These are phyloP conservation scores for Teratosphaeria pseudoeucalypti DNA, from an alignment of 2,329 filamentous ascomycete species.

Conservation along the genomic window DNA sequence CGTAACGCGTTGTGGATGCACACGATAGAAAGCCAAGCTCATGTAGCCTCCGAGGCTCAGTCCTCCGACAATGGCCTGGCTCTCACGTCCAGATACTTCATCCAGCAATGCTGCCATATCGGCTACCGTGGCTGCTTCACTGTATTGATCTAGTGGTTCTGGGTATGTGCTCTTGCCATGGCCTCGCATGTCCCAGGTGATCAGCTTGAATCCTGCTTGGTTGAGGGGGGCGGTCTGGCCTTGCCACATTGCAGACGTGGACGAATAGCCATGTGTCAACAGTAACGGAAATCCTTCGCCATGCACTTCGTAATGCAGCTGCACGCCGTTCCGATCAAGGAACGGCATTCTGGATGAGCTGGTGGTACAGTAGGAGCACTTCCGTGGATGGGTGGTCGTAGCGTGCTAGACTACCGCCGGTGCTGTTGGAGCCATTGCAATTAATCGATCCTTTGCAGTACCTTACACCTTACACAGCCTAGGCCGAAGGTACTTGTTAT, in stretches of 20 bases:
- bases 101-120: slow-evolving; percentile 19
- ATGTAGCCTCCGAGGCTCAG: slow-evolving; percentile 21
- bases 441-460: too few species aligned
- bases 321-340: slow-evolving; percentile 3
- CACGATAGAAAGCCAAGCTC: slow-evolving; percentile 18
- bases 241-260: slow-evolving; percentile 19
- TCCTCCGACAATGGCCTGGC: slow-evolving; percentile 16
- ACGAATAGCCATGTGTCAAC: slow-evolving; percentile 21
- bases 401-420: too few species aligned
- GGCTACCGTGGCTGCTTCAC: slow-evolving; percentile 17
- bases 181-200: slow-evolving; percentile 21
- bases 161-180: slow-evolving; percentile 17
- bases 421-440: too few species aligned
- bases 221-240: slow-evolving; percentile 14
- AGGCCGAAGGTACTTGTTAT: too few species aligned
- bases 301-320: slow-evolving; percentile 17
- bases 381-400: too few species aligned
- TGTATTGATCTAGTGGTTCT: slow-evolving; percentile 11
- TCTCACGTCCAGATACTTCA: slow-evolving; percentile 9
- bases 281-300: slow-evolving; percentile 13
- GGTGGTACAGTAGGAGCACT: too few species aligned
- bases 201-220: slow-evolving; percentile 11
- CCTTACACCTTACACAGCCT: too few species aligned
- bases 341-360: slow-evolving; percentile 1
- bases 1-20: slow-evolving; percentile 13